A percentile compares a stretch with the other conserved stretches of the same genome.
Conservation (phyloP, 2,329 filamentous ascomycete genomes). For the Lasiodiplodia sp. region DNA sequence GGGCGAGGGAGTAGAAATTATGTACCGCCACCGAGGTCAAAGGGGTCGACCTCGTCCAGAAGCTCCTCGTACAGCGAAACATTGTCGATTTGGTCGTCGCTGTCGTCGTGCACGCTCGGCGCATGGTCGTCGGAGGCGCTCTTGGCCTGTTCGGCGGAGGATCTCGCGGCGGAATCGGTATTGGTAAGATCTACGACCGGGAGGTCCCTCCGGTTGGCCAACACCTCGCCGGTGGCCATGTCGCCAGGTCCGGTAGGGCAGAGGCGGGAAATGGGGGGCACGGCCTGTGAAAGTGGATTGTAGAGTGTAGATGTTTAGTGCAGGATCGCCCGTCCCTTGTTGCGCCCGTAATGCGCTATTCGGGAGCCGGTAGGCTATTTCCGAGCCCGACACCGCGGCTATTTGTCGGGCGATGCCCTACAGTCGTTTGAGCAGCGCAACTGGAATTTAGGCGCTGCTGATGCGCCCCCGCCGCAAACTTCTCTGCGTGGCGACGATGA, state of each 20-base stretch:
- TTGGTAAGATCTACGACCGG: conserved; percentile 23
- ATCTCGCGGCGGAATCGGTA: conserved; percentile 22
- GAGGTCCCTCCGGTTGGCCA: conserved; percentile 27
- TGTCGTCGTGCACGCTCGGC: conserved; percentile 32
- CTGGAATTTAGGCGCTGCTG: neutral
- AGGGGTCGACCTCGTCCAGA: conserved; percentile 32
- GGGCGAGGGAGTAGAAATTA: neutral
- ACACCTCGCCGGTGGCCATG: conserved; percentile 30
- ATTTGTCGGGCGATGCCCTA: neutral
- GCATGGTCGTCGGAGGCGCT: conserved; percentile 22
- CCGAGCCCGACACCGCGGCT: neutral
- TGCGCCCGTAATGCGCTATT: conserved; percentile 18
- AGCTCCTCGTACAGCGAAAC: conserved; percentile 38
- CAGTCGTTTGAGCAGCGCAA: conserved; percentile 1
- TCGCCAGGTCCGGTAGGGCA: conserved; percentile 10
- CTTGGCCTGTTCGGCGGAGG: conserved; percentile 24
- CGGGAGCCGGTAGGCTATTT: conserved; percentile 14
- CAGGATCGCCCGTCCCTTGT: conserved; percentile 21
- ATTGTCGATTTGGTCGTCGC: conserved; percentile 42
- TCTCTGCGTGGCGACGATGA: conserved; percentile 14
- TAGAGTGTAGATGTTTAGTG: conserved; percentile 27
- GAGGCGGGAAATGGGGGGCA: conserved; percentile 9
- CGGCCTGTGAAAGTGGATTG: conserved; percentile 9
- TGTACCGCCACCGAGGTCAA: conserved; percentile 29
- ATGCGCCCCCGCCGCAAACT: neutral